Percentiles rank a stretch among this genome's conserved stretches.
These are phyloP conservation scores for Candida fluviatilis DNA, from an alignment of 805 yeast species.

Conservation along the genomic window DNA sequence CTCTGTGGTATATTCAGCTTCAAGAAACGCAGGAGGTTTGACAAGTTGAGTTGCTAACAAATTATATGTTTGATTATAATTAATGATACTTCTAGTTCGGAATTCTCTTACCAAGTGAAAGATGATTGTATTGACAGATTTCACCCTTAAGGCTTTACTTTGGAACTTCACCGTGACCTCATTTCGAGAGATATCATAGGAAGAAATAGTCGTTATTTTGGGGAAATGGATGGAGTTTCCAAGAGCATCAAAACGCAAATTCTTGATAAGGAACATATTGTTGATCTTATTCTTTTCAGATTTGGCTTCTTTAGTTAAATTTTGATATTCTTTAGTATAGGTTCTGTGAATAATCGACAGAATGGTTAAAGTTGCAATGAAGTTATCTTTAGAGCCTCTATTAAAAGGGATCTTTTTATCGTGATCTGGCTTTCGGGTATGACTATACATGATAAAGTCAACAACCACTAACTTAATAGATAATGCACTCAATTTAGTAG, in stretches of 20 bases:
- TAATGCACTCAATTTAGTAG: conserved; percentile 13
- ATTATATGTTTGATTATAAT: conserved; percentile 23
- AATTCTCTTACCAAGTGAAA: conserved; percentile 31
- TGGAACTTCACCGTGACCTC: conserved; percentile 19
- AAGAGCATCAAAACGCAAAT: conserved; percentile 24
- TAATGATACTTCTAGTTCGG: conserved; percentile 22
- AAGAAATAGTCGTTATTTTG: conserved; percentile 22
- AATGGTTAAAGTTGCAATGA: conserved; percentile 18
- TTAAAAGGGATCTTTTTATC: conserved; percentile 11
- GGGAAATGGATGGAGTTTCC: conserved; percentile 27
- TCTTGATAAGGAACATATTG: conserved; percentile 26
- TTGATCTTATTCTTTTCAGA: conserved; percentile 14
- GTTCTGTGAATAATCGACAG: conserved; percentile 23
- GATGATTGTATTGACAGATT: conserved; percentile 34
- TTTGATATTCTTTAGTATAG: conserved; percentile 20
- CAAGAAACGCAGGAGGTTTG: conserved; percentile 3
- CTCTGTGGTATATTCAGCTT: conserved; percentile 2
- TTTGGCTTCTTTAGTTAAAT: conserved; percentile 8
- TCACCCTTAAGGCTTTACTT: conserved; percentile 23
- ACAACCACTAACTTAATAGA: conserved; percentile 24
- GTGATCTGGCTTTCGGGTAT: conserved; percentile 24
- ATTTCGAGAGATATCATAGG: conserved; percentile 21
- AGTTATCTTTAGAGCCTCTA: conserved; percentile 25
- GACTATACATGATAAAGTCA: conserved; percentile 26
- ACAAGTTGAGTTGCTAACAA: background rate